phyloP scores from a whole-genome alignment of 164 flowering plant species.

The Tinospora cordifolia region DNA sequence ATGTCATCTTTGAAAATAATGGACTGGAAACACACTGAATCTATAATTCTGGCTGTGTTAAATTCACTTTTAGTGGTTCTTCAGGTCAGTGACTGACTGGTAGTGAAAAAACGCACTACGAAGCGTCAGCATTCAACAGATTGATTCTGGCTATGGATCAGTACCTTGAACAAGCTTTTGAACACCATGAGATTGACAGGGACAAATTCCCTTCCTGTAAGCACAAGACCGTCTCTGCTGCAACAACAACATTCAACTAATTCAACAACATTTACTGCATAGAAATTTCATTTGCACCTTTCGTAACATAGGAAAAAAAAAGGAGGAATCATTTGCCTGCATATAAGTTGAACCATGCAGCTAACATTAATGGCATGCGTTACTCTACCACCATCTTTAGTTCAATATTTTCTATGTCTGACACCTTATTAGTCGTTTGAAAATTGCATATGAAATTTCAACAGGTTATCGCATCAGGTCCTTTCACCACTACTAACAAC shows the following conservation, averaged over 20 bases:
- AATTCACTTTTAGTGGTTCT: background rate
- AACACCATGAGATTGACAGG: constrained; percentile 9
- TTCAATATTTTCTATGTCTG: background rate
- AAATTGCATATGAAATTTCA: constrained; percentile 11
- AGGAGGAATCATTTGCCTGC: background rate
- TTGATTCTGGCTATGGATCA: constrained; percentile 17
- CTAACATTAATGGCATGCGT: background rate
- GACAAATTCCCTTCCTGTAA: constrained; percentile 18
- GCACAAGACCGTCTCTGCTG: constrained; percentile 25
- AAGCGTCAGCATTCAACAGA: background rate
- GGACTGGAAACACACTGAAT: background rate
- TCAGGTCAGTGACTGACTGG: background rate
- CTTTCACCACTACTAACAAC: constrained; percentile 86
- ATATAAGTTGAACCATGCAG: background rate
- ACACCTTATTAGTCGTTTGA: background rate
- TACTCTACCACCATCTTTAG: background rate
- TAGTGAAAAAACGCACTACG: background rate
- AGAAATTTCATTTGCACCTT: too few relatives aligned
- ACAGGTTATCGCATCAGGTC: constrained; percentile 95
- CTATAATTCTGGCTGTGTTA: background rate
- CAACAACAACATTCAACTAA: constrained; percentile 2
- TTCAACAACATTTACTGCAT: constrained; percentile 9
- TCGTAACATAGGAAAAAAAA: too few relatives aligned
- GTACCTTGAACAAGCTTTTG: constrained; percentile 19
- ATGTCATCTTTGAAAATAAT: background rate